Conservation (phyloP, 495 filamentous ascomycete species). For the Beverwykella pulmonaria region DNA sequence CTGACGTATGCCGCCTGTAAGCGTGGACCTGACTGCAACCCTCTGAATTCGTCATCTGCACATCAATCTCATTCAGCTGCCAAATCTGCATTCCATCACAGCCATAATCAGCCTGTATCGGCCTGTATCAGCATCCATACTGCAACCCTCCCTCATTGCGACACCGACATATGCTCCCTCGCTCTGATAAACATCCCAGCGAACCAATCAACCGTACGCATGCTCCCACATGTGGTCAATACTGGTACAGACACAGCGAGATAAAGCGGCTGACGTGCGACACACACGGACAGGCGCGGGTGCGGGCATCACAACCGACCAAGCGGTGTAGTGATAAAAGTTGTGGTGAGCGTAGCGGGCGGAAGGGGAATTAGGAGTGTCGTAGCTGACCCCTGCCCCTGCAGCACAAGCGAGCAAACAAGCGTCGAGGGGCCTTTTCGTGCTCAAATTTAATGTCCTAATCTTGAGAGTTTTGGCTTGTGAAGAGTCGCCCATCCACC, state of each 20-base stretch:
- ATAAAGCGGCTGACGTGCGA: constrained; percentile 36
- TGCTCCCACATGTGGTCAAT: constrained; percentile 28
- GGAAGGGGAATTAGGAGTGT: constrained; percentile 3
- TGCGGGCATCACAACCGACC: neutral
- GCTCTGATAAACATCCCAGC: constrained; percentile 1
- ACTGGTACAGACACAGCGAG: constrained; percentile 15
- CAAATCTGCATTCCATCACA: no score
- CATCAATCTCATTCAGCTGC: neutral
- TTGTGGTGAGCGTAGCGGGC: constrained; percentile 1
- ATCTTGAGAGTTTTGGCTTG: neutral
- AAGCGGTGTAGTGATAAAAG: neutral
- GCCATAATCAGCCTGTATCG: neutral
- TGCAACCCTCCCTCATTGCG: neutral
- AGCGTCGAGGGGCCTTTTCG: neutral
- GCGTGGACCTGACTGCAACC: no score
- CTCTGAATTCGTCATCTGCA: constrained; percentile 10
- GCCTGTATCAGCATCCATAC: neutral
- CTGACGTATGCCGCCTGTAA: neutral
- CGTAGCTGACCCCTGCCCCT: neutral
- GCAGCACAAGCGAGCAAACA: constrained; percentile 2
- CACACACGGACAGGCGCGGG: neutral
- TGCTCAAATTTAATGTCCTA: constrained; percentile 8
- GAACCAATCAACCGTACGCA: constrained; percentile 19
- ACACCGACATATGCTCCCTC: constrained; percentile 6
- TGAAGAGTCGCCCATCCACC: neutral